These are phyloP conservation scores for Citrullus colocynthis DNA, from an alignment of 306 rosid genomes.

Conservation along the genomic window DNA sequence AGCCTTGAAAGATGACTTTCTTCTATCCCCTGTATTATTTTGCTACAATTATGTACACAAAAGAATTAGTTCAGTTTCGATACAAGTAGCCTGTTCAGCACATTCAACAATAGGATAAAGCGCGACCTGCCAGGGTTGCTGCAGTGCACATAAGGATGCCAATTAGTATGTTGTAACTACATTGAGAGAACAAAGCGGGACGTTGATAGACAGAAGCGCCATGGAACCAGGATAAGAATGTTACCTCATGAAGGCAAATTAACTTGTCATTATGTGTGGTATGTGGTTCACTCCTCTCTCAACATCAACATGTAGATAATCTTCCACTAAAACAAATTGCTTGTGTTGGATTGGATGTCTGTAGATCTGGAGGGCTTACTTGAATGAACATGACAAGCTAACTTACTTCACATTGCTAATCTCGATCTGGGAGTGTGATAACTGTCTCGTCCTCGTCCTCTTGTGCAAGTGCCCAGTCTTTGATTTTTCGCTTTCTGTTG, in stretches of 20 bases:
- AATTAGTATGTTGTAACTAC: neutral
- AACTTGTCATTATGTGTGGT: neutral
- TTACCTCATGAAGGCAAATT: neutral
- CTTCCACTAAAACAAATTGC: neutral
- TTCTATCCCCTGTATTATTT: neutral
- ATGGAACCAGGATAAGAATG: neutral
- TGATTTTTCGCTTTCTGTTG: conserved; percentile 38
- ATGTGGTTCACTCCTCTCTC: neutral
- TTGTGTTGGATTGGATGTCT: neutral
- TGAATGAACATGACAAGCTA: conserved; percentile 1
- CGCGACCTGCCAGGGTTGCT: neutral
- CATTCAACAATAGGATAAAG: neutral
- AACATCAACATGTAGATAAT: neutral
- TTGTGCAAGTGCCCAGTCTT: conserved; percentile 18
- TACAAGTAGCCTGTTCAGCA: neutral
- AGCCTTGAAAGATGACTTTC: neutral
- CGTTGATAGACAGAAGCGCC: neutral
- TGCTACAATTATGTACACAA: neutral
- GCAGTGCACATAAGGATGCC: neutral
- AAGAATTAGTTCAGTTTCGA: neutral
- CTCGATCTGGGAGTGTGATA: conserved; percentile 26
- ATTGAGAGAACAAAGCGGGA: neutral
- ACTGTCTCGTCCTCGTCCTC: neutral
- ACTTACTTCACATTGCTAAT: conserved; percentile 36
- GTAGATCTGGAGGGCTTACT: neutral